Conservation (phyloP, 345 rosid species). For the Rhodomyrtus tomentosa region DNA sequence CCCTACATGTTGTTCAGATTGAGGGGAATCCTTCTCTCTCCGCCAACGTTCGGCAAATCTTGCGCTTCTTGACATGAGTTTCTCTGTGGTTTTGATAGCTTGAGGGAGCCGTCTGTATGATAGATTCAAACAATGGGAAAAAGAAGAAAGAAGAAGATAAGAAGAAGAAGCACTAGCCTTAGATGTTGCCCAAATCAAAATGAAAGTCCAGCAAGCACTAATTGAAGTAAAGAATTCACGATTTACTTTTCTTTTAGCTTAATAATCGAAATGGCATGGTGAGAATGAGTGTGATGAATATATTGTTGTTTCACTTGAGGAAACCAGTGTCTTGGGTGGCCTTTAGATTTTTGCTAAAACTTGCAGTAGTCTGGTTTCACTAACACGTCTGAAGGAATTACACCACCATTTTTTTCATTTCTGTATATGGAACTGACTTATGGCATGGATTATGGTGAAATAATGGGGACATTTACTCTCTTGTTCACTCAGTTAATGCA, state of each 20-base stretch:
- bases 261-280: not conserved
- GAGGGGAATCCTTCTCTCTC: not conserved
- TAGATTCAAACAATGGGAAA: not conserved
- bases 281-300: not conserved
- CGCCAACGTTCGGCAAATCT: not conserved
- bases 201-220: not conserved
- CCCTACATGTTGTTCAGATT: not conserved
- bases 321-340: not conserved
- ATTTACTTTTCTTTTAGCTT: not conserved
- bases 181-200: not conserved
- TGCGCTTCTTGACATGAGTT: not conserved
- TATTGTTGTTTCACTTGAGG: not conserved
- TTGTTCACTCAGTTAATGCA: conserved; percentile 26
- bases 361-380: not conserved
- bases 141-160: not conserved
- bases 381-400: not conserved
- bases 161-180: not conserved
- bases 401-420: not conserved
- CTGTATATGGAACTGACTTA: not conserved
- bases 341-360: not conserved
- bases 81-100: not conserved
- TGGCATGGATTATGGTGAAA: not conserved
- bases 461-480: not conserved
- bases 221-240: not conserved
- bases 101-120: not conserved